phyloP scores from a whole-genome alignment of 768 basidiomycete genomes.

The Termitomyces sp. region DNA sequence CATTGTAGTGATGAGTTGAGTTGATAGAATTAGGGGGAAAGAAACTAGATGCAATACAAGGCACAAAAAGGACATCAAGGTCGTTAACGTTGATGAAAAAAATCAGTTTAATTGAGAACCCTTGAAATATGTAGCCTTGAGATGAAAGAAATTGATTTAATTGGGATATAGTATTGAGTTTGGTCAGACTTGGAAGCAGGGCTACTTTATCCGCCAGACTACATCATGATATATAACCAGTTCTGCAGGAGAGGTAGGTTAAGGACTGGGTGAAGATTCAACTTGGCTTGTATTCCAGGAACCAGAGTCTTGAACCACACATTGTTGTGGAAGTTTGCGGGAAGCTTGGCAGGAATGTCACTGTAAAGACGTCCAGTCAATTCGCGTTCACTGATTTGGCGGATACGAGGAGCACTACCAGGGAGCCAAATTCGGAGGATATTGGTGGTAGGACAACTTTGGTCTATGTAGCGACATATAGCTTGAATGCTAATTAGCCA shows the following conservation, averaged over 20 bases:
- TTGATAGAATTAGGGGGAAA: conserved; percentile 4
- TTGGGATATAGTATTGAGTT: too few species aligned
- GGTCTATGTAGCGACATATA: background rate
- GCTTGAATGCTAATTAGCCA: background rate
- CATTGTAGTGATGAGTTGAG: conserved; percentile 9
- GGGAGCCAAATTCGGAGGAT: background rate
- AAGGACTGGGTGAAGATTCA: background rate
- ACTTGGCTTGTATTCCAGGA: background rate
- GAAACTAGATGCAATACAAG: conserved; percentile 9
- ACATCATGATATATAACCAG: too few species aligned
- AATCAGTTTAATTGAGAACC: too few species aligned
- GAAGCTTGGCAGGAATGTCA: background rate
- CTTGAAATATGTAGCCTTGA: too few species aligned
- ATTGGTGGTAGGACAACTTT: background rate
- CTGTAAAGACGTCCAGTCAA: background rate
- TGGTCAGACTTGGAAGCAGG: too few species aligned
- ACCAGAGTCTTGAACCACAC: background rate
- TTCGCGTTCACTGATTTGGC: background rate
- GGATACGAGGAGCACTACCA: background rate
- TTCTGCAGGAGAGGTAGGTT: background rate
- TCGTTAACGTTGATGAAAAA: too few species aligned
- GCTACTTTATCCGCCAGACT: too few species aligned
- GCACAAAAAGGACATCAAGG: background rate
- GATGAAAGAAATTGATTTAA: too few species aligned
- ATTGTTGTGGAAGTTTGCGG: background rate